A percentile compares a stretch with the other conserved stretches of the same genome.
These are phyloP conservation scores for Hirsutella thompsonii DNA, from an alignment of 2,329 filamentous ascomycete genomes.

Conservation along the genomic window DNA sequence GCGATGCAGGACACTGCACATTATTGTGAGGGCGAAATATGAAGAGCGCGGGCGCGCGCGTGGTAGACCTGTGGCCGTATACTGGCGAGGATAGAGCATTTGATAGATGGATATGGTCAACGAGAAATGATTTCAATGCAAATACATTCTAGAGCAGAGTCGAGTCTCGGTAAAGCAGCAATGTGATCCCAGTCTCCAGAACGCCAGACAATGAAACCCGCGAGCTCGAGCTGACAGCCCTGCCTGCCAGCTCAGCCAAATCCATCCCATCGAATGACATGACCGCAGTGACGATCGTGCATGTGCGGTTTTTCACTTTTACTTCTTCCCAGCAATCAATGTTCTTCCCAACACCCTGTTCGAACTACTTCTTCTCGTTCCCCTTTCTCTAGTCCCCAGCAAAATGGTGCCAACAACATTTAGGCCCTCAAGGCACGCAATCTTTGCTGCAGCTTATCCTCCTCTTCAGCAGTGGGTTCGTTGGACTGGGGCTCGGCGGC, in stretches of 20 bases:
- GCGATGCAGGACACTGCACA: no score
- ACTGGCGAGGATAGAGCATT: no score
- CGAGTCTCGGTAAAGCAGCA: not conserved
- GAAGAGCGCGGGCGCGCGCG: no score
- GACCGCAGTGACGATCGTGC: not conserved
- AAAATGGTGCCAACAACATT: no score
- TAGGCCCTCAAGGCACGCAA: constrained; percentile 39
- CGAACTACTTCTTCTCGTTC: not conserved
- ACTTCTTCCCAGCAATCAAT: no score
- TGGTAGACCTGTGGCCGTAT: no score
- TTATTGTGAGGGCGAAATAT: no score
- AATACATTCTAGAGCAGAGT: not conserved
- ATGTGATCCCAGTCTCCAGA: not conserved
- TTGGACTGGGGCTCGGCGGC: constrained; percentile 46
- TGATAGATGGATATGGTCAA: constrained; percentile 4
- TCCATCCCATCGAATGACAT: no score
- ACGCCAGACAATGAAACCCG: not conserved
- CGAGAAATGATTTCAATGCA: not conserved
- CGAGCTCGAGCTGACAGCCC: not conserved
- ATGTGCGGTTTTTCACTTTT: no score
- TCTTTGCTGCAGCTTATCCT: constrained; percentile 58
- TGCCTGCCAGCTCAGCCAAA: not conserved
- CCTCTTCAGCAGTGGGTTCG: constrained; percentile 64
- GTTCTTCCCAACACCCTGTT: no score
- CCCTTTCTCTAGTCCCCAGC: no score